These are phyloP conservation scores for Yarrowia galli DNA, from an alignment of 1,139 yeast genomes.

Conservation along the genomic window DNA sequence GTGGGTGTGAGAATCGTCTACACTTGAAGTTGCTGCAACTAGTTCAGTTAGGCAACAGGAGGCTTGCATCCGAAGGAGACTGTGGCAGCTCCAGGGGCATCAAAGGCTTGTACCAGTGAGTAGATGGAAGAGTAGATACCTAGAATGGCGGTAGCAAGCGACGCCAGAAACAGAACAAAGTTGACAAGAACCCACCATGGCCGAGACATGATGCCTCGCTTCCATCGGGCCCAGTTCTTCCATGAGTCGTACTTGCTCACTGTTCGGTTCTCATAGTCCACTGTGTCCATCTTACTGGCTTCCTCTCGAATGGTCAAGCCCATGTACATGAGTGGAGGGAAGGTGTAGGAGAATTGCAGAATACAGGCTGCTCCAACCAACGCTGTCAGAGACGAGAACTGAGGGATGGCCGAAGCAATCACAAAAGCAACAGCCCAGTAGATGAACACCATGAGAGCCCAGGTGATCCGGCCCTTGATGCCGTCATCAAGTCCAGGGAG, in stretches of 20 bases:
- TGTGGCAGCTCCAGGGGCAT: conserved; percentile 15
- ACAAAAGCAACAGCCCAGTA: conserved; percentile 55
- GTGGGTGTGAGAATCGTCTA: no score
- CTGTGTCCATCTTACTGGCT: conserved; percentile 39
- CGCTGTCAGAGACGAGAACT: conserved; percentile 55
- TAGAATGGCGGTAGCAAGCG: conserved; percentile 42
- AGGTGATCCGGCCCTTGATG: conserved; percentile 48
- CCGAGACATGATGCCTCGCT: conserved; percentile 31
- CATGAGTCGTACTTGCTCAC: conserved; percentile 32
- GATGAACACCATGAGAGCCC: conserved; percentile 50
- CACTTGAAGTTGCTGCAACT: no score
- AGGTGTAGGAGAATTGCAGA: conserved; percentile 54
- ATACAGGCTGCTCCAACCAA: conserved; percentile 59
- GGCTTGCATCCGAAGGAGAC: conserved; percentile 30
- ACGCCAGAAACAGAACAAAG: conserved; percentile 17
- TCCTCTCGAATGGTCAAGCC: conserved; percentile 35
- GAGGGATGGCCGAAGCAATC: conserved; percentile 60
- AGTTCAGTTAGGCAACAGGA: not conserved
- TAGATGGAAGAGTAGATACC: conserved; percentile 50
- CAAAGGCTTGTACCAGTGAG: conserved; percentile 42
- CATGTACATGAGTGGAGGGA: conserved; percentile 48
- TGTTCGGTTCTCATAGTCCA: conserved; percentile 4
- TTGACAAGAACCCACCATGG: conserved; percentile 38
- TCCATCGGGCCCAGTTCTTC: conserved; percentile 19
- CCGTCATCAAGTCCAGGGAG: conserved; percentile 48